phyloP scores from a whole-genome alignment of 495 filamentous ascomycete genomes.

The Neurospora tetrasperma region DNA sequence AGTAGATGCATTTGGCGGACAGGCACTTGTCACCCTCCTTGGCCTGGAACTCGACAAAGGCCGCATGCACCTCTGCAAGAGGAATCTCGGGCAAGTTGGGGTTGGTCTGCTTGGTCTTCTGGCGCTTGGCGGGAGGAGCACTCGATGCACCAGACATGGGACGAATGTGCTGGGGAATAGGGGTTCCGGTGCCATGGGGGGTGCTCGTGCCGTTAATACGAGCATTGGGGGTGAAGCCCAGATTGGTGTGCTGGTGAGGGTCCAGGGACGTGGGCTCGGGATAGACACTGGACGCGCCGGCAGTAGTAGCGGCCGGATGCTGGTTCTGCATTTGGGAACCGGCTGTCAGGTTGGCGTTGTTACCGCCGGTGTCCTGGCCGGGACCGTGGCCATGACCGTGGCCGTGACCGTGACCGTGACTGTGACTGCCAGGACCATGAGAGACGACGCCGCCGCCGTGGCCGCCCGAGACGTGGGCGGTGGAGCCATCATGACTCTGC shows the following conservation, averaged over 20 bases:
- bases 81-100: conserved; percentile 16
- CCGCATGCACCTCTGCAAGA: conserved; percentile 19
- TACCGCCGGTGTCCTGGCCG: not conserved
- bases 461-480: not conserved
- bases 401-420: not conserved
- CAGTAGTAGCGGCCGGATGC: not conserved
- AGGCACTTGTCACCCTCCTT: conserved; percentile 22
- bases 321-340: not conserved
- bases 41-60: conserved; percentile 22
- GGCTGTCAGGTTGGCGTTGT: not conserved
- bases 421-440: not conserved
- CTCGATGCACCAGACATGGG: conserved; percentile 9
- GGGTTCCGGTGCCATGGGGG: conserved; percentile 20
- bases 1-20: conserved; percentile 16
- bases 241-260: conserved; percentile 7
- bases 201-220: conserved; percentile 20
- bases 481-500: not conserved
- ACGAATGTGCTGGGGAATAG: conserved; percentile 7
- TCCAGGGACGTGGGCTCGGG: not conserved
- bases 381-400: not conserved
- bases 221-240: conserved; percentile 20
- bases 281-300: conserved; percentile 4
- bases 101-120: conserved; percentile 13
- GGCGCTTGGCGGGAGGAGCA: conserved; percentile 18
- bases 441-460: not conserved